These are phyloP conservation scores for Rhizopogon vinicolor DNA, from an alignment of 768 basidiomycete genomes.

Conservation along the genomic window DNA sequence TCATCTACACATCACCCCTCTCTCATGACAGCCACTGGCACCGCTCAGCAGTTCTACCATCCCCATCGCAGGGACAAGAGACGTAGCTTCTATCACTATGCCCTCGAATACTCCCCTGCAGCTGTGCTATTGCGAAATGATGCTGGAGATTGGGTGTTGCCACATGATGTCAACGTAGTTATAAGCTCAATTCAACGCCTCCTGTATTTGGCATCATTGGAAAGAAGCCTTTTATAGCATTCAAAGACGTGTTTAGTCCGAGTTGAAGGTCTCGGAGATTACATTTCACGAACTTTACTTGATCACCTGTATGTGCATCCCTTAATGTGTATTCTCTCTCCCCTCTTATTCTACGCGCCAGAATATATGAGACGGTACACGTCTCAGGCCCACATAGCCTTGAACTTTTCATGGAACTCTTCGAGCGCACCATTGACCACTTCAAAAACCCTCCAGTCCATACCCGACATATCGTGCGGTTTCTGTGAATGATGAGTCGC, in stretches of 20 bases:
- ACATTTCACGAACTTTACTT: no score
- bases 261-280: neutral
- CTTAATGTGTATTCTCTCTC: neutral
- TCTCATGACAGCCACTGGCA: no score
- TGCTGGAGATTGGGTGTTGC: no score
- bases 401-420: constrained; percentile 59
- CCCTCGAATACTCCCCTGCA: no score
- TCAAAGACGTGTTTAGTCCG: constrained; percentile 24
- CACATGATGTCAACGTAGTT: no score
- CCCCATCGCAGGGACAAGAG: no score
- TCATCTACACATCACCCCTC: constrained; percentile 59
- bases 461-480: constrained; percentile 36
- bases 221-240: constrained; percentile 28
- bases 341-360: neutral
- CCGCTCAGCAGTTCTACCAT: no score
- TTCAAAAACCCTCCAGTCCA: constrained; percentile 54
- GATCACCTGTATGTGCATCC: neutral
- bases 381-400: constrained; percentile 54
- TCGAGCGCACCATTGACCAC: constrained; percentile 37
- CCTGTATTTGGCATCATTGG: constrained; percentile 39
- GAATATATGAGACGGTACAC: neutral
- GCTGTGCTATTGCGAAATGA: no score
- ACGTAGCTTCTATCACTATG: no score
- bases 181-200: constrained; percentile 30
- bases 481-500: neutral